Base-by-base conservation (phyloP, 768 basidiomycete species). In the Naganishia onofrii region DNA sequence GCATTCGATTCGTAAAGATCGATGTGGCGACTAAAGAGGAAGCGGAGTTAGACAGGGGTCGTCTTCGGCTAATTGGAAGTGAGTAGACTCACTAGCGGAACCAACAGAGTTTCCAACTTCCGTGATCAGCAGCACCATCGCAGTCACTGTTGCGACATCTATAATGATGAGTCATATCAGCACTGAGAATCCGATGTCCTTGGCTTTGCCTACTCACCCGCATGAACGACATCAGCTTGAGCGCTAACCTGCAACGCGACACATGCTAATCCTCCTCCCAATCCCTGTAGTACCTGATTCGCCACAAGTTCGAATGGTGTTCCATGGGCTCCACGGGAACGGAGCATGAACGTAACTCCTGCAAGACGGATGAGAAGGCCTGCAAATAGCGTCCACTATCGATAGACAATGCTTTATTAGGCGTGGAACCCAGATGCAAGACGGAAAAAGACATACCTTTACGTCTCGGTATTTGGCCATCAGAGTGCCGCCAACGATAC, bases 201-300 rank as follows among this genome's bases (percentile, higher is more conserved):
- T 68, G 29, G 56, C 21, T 38, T n/a, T n/a, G 3, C 9, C 57
- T 2, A 44, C 60, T 26, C 23, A 63, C 60, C 60, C 57, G 72
- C 71, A 74, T 89, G 89, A 0, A 85, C 82, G 3, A 89, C 89
- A 13, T 85, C 82, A 3, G 88, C 88, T 75, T 90, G 89, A 3
- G 88, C 85, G 34, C 84, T 85, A 44, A 88, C 87, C 75, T 87
- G 87, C 0, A 84, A 78, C 5, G 85, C 76, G 51, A 87, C 81
- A 9, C 85, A 85, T 3, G 88, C 88, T 68, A 90, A 84, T 19
- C 89, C 90, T 17, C 90, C 90, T 21, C 90, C 90, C 10, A 88
- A 81, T 56, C 89, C 90, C 80, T 90, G 89, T 19, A 91, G 82
- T 60, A 90, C 79, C 73, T 91, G 90, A 26, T 85, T 86, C 80